A percentile compares a stretch with the other conserved stretches of the same genome.
Evolutionary conservation across 331 rosid genomes (phyloP).

Genomic region (Malus hybrid): DNA sequence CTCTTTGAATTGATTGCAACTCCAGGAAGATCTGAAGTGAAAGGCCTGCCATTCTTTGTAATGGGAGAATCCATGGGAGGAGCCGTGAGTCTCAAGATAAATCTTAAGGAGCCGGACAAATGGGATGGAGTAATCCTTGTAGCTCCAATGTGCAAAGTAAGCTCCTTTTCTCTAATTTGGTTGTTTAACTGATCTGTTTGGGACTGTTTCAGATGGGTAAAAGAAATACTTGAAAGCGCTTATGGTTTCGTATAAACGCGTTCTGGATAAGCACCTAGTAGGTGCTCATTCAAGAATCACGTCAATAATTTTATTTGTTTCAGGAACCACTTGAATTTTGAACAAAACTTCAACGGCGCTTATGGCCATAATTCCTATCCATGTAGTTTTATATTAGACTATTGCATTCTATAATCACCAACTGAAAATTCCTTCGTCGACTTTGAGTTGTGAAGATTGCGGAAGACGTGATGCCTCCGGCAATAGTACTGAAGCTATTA

Average conservation of each 20-base stretch:
- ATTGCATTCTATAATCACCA: background rate
- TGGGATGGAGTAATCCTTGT: slow-evolving; percentile 76
- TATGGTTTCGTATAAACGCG: no score
- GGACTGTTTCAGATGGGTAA: no score
- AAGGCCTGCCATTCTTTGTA: slow-evolving; percentile 52
- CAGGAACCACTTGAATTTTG: no score
- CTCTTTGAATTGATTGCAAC: background rate
- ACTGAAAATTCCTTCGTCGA: slow-evolving; percentile 15
- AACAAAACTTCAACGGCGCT: no score
- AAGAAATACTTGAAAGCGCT: no score
- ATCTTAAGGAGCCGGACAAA: slow-evolving; percentile 45
- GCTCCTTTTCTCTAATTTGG: background rate
- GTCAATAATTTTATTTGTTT: no score
- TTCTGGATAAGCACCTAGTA: no score
- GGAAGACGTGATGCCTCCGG: slow-evolving; percentile 56
- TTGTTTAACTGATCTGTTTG: background rate
- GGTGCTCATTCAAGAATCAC: no score
- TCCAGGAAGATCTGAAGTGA: slow-evolving; percentile 58
- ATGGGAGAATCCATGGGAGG: slow-evolving; percentile 86
- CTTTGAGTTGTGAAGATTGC: slow-evolving; percentile 48
- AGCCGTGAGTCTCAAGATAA: slow-evolving; percentile 56
- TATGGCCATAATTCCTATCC: no score
- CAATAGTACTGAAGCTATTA: slow-evolving; percentile 44
- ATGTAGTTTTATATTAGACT: no score
- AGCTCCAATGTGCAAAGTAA: slow-evolving; percentile 83